Conservation (phyloP, 176 grass and related monocot species). For the Musa schizocarpa region DNA sequence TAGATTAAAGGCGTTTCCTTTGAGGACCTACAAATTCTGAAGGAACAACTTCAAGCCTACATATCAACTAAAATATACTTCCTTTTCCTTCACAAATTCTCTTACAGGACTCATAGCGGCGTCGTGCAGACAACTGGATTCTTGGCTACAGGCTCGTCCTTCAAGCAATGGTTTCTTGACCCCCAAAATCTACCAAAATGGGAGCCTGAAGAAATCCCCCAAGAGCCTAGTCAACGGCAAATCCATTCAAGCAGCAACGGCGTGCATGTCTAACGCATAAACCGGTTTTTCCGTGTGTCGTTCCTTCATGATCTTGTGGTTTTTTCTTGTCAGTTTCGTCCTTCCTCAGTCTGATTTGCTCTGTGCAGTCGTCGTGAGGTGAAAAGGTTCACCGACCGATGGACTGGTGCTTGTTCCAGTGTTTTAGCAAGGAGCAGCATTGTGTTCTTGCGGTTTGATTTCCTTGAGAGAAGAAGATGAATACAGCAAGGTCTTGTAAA, state of each 20-base stretch:
- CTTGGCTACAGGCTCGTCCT: slow-evolving; percentile 28
- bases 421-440: no score
- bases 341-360: no score
- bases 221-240: slow-evolving; percentile 61
- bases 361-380: no score
- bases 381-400: no score
- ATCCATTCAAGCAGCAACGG: slow-evolving; percentile 47
- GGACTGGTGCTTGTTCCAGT: no score
- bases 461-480: no score
- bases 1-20: not conserved
- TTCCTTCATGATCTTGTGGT: no score
- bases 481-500: no score
- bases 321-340: no score
- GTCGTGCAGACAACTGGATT: slow-evolving; percentile 48
- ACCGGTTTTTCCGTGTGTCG: no score
- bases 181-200: slow-evolving; percentile 39
- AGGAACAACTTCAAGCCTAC: not conserved
- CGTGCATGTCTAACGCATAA: slow-evolving; percentile 39
- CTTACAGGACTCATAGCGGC: slow-evolving; percentile 66
- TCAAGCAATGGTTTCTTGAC: not conserved
- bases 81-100: slow-evolving; percentile 8
- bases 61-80: slow-evolving; percentile 10
- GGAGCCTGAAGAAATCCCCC: slow-evolving; percentile 40
- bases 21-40: not conserved
- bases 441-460: no score